These are phyloP conservation scores for Gloeopeniophorella convolvens DNA, from an alignment of 768 basidiomycete species.

Conservation along the genomic window DNA sequence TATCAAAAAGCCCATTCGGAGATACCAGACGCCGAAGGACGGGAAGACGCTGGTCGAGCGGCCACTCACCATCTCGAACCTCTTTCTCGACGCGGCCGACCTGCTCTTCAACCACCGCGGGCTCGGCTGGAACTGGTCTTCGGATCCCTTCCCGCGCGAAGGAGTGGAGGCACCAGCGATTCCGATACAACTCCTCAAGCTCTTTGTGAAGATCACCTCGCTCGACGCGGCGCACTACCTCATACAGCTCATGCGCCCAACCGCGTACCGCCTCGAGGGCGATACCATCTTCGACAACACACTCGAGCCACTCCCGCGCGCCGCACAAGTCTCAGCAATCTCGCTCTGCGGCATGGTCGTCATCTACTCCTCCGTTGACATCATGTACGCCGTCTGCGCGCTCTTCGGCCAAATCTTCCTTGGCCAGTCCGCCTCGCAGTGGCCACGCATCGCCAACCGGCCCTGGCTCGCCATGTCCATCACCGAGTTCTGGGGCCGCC, in stretches of 20 bases:
- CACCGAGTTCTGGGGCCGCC: slow-evolving; percentile 33
- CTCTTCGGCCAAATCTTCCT: slow-evolving; percentile 27
- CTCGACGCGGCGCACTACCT: slow-evolving; percentile 14
- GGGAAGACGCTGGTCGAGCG: background rate
- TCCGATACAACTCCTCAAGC: background rate
- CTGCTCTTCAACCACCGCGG: slow-evolving; percentile 20
- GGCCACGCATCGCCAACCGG: slow-evolving; percentile 32
- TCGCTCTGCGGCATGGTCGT: slow-evolving; percentile 10
- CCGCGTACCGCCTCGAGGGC: slow-evolving; percentile 8
- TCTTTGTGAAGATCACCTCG: background rate
- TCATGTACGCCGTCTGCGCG: slow-evolving; percentile 24
- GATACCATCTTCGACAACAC: slow-evolving; percentile 16
- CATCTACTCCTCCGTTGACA: slow-evolving; percentile 20
- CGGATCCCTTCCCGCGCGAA: slow-evolving; percentile 1
- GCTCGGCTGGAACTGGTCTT: slow-evolving; percentile 20
- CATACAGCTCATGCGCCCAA: slow-evolving; percentile 6
- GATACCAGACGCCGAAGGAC: background rate
- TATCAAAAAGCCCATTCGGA: background rate
- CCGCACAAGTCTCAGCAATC: background rate
- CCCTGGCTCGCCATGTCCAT: slow-evolving; percentile 36
- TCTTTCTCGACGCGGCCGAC: slow-evolving; percentile 15
- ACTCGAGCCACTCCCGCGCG: background rate
- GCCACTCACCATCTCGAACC: background rate
- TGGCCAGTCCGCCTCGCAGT: slow-evolving; percentile 27
- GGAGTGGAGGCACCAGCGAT: background rate